Evolutionary conservation across 345 rosid species (phyloP), one percentile per base, ranked within the genome.

Genomic region (Geranium rotundifolium): DNA sequence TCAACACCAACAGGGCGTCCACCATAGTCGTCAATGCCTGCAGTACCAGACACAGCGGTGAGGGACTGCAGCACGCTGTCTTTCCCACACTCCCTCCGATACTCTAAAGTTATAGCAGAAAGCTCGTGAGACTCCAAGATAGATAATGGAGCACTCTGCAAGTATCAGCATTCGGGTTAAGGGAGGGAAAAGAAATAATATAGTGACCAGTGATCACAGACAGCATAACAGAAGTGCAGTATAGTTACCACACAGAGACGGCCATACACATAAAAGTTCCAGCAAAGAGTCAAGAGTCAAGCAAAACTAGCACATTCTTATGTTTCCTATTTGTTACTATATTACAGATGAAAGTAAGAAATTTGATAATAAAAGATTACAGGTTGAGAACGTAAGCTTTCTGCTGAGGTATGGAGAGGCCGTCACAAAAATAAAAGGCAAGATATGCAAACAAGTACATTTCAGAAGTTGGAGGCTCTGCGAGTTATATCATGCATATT

Each of bases 51-150:
- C 57, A 86, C 81, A 0, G 96, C 72, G 16, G 96, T 84, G 34
- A 95, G 81, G 27, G 99, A 95, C 85, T 88, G 91, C 70, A 95
- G 89, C 65, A 88, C 87, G 19, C 87, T 84, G 84, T 90, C 96
- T 77, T 68, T 86, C 20, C 95, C 97, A 17, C 99, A 95, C 75
- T 95, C 99, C 82, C 96, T 86, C 69, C 96, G 75, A 50, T 95
- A 95, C 80, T 95, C 99, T 67, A 95, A 69, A 12, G 95, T 85
- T 76, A 95, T 69, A 73, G 88, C 66, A 9, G 81, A 75, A 54
- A 95, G 97, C 80, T 86, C 85, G 60, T 84, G 90, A 41, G 70
- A 79, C 95, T 95, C 99, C 78, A 90, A 77, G 62, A 95, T 79
- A 58, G 80, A 71, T 65, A 67, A 81, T 0, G 99, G 99, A 79